Conservation (phyloP, 352 stramenopile species). For the Phytophthora sansomeana region DNA sequence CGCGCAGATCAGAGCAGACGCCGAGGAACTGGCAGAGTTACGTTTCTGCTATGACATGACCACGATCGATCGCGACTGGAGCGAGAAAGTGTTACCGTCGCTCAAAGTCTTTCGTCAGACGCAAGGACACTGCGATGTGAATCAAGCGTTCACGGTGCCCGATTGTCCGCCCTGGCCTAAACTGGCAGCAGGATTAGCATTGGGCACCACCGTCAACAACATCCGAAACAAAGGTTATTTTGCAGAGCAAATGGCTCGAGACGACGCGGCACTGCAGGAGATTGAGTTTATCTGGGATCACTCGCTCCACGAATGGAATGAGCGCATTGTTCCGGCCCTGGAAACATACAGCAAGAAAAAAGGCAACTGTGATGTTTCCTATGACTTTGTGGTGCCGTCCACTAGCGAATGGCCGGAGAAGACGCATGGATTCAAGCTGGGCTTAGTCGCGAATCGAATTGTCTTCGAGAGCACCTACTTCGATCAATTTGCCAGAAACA, state of each 20-base stretch:
- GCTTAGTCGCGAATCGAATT: slow-evolving; percentile 1
- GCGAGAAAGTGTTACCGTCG: slow-evolving; percentile 9
- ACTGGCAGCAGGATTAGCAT: not conserved
- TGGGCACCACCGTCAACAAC: slow-evolving; percentile 17
- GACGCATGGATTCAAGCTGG: slow-evolving; percentile 9
- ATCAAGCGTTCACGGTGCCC: slow-evolving; percentile 13
- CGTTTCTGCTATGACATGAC: slow-evolving; percentile 22
- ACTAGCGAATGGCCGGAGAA: slow-evolving; percentile 6
- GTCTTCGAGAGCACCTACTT: not conserved
- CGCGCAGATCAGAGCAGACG: not conserved
- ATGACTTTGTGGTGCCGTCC: slow-evolving; percentile 14
- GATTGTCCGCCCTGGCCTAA: slow-evolving; percentile 11
- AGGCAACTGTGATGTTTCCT: slow-evolving; percentile 1
- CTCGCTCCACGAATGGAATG: slow-evolving; percentile 10
- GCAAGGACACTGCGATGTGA: slow-evolving; percentile 18
- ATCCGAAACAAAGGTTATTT: slow-evolving; percentile 11
- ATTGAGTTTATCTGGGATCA: slow-evolving; percentile 24
- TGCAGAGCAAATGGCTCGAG: too few relatives aligned
- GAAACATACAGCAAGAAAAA: not conserved
- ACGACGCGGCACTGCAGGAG: slow-evolving; percentile 10
- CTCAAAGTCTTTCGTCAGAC: slow-evolving; percentile 16
- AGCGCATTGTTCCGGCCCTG: slow-evolving; percentile 13
- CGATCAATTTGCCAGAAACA: slow-evolving; percentile 4
- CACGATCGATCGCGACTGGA: slow-evolving; percentile 15
- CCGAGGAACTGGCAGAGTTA: slow-evolving; percentile 14